Base-by-base conservation (phyloP, 192 early-diverging fungal genomes). In the Paraglomus occultum region DNA sequence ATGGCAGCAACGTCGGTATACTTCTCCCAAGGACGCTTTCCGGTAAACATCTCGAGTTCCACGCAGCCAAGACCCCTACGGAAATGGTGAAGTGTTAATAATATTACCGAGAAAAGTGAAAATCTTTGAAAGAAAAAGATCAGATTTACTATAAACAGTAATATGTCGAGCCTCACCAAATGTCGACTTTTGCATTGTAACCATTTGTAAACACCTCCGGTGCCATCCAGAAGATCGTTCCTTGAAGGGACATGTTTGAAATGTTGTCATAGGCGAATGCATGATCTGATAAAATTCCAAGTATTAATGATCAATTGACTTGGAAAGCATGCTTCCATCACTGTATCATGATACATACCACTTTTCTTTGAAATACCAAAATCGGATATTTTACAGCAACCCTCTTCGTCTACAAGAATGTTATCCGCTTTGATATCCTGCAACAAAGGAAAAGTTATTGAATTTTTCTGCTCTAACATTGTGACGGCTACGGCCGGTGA, bases 31-130 rank as follows among this genome's bases (percentile, higher is more conserved):
- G 92, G 91, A 65, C 82, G 88, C 12, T 87, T 82, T 17, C 92
- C 95, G 40, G 95, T 91, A 74, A 95, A 88, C 97, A 99, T 99
- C 74, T 99, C 95, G 58, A 99, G 76, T 5, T 94, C 91, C 8
- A 94, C 77, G 71, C 95, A 97, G 38, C 95, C 90, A 51, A 91
- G 80, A 65, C 84, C 83, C 85, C 68, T 70, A 53, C 45, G 31
- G 31, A 31, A 49, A 31, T 31, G 31, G 31, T 31, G 31, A 31
- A 31, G 31, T 31, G 31, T 31, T 31, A 31, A 31, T 31, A 31
- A 31, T 31, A 2, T 31, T 31, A 31, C 31, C 31, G 31, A 31
- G 31, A 31, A 31, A 31, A 3, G 31, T n/a, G n/a, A n/a, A n/a
- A n/a, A 31, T 31, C 31, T n/a, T n/a, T n/a, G n/a, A n/a, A n/a